phyloP scores from a whole-genome alignment of 192 early-diverging fungal species.

The Backusella liffmaniae region DNA sequence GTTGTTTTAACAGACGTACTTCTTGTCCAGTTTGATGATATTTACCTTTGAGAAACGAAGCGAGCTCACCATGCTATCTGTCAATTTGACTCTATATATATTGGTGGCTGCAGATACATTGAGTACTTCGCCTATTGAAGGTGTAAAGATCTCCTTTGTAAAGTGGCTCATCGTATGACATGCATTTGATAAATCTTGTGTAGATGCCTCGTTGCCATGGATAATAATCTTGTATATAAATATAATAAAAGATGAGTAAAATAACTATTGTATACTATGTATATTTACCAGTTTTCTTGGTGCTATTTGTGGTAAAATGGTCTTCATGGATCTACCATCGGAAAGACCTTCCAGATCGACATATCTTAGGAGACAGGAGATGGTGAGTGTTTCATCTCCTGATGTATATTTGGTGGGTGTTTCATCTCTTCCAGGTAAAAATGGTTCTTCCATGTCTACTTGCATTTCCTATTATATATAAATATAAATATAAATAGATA shows the following conservation, averaged over 20 bases:
- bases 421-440: slow-evolving; percentile 59
- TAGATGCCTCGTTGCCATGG: slow-evolving; percentile 78
- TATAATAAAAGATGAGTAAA: slow-evolving; percentile 5
- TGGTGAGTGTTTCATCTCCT: slow-evolving; percentile 51
- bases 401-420: slow-evolving; percentile 81
- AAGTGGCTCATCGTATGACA: slow-evolving; percentile 64
- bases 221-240: slow-evolving; percentile 62
- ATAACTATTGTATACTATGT: no score
- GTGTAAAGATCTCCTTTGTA: slow-evolving; percentile 85
- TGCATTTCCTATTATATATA: slow-evolving; percentile 29
- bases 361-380: slow-evolving; percentile 78
- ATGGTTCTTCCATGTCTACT: slow-evolving; percentile 34
- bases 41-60: slow-evolving; percentile 71
- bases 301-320: slow-evolving; percentile 78
- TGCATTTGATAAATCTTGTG: slow-evolving; percentile 59
- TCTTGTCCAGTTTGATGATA: no score
- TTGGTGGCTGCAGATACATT: slow-evolving; percentile 90
- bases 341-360: slow-evolving; percentile 92
- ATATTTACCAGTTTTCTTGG: slow-evolving; percentile 74
- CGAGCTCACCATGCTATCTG: slow-evolving; percentile 85
- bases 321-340: slow-evolving; percentile 82
- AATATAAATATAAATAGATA: not conserved
- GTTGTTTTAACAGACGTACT: not conserved
- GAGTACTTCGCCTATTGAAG: slow-evolving; percentile 77
- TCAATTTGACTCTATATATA: slow-evolving; percentile 82